These are phyloP conservation scores for Artemisia argyi DNA, from an alignment of 129 eudicot genomes.

Conservation along the genomic window DNA sequence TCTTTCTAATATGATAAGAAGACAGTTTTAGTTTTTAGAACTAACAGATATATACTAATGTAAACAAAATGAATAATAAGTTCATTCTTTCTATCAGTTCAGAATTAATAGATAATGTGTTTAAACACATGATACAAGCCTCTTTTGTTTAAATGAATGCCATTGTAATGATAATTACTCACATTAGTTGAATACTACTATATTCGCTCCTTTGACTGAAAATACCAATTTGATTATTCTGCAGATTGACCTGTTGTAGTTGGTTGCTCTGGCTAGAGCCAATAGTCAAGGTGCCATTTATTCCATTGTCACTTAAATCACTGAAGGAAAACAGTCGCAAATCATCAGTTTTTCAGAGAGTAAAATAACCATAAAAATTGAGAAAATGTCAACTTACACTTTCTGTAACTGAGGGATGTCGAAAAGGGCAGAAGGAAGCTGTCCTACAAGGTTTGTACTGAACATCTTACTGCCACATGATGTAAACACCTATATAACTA, in stretches of 20 bases:
- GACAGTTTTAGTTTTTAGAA: too few relatives aligned
- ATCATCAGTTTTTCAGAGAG: slow-evolving; percentile 38
- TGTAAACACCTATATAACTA: background rate
- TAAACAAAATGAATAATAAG: too few relatives aligned
- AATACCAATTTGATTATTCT: slow-evolving; percentile 47
- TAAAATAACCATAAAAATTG: background rate
- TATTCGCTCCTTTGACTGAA: slow-evolving; percentile 27
- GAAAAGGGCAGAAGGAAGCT: slow-evolving; percentile 54
- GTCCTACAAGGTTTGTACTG: slow-evolving; percentile 57
- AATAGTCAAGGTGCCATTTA: slow-evolving; percentile 61
- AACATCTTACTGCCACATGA: slow-evolving; percentile 38
- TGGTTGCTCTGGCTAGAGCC: slow-evolving; percentile 49
- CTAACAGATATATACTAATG: too few relatives aligned
- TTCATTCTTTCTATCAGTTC: too few relatives aligned
- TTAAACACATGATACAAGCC: too few relatives aligned
- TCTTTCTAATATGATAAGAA: too few relatives aligned
- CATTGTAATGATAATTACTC: slow-evolving; percentile 20
- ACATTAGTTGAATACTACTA: slow-evolving; percentile 34
- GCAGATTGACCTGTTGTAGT: slow-evolving; percentile 69
- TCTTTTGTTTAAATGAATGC: background rate
- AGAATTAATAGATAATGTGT: too few relatives aligned
- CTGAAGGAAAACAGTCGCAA: slow-evolving; percentile 16
- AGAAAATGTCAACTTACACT: slow-evolving; percentile 51
- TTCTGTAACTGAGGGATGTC: slow-evolving; percentile 60
- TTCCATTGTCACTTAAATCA: slow-evolving; percentile 49